These are phyloP conservation scores for Hymenoscyphus linearis DNA, from an alignment of 2,329 filamentous ascomycete genomes.

Conservation along the genomic window DNA sequence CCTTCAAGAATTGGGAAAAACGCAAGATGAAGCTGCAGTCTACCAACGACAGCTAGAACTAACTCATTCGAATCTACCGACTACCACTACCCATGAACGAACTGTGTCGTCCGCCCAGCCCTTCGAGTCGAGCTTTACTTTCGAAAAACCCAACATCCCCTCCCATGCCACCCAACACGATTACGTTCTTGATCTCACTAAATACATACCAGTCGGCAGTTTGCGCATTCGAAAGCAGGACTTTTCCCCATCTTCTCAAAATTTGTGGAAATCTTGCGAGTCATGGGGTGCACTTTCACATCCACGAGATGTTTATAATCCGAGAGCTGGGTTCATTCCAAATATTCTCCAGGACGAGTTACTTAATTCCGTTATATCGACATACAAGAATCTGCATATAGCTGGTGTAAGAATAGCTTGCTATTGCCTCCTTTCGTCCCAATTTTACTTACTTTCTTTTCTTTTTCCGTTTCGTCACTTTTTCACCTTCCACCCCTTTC, in stretches of 20 bases:
- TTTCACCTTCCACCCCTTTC: background rate
- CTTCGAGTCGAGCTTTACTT: conserved; percentile 11
- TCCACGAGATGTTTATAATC: conserved; percentile 13
- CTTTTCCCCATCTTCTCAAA: conserved; percentile 6
- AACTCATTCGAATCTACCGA: background rate
- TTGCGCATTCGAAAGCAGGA: conserved; percentile 17
- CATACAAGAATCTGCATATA: conserved; percentile 17
- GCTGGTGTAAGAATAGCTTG: background rate
- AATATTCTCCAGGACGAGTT: conserved; percentile 20
- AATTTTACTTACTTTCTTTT: background rate
- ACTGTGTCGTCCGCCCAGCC: background rate
- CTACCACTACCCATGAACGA: background rate
- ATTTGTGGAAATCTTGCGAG: conserved; percentile 11
- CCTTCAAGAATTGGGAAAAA: background rate
- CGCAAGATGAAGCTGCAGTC: background rate
- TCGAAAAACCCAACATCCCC: background rate
- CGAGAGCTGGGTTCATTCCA: conserved; percentile 9
- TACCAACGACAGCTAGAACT: background rate
- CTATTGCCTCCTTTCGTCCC: background rate
- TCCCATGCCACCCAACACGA: background rate
- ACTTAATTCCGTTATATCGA: conserved; percentile 14
- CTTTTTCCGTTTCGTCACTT: background rate
- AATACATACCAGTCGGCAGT: conserved; percentile 27
- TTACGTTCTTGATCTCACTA: conserved; percentile 21
- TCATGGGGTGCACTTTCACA: conserved; percentile 21